Evolutionary conservation across 176 grass and related monocot genomes (phyloP), one percentile per base, ranked within the genome.

Genomic region (Thalia dealbata): DNA sequence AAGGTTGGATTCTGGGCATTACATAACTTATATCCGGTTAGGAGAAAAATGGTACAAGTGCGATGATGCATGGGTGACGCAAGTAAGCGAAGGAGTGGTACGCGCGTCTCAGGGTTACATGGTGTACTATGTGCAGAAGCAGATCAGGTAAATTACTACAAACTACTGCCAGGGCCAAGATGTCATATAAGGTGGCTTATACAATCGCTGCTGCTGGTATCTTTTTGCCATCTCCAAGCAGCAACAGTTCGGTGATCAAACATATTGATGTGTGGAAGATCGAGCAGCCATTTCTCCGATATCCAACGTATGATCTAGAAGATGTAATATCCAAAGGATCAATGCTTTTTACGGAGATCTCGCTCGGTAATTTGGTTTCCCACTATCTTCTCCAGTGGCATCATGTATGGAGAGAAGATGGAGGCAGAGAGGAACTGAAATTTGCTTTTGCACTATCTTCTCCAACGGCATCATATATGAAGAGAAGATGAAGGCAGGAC

Each of bases 101-200:
- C 67, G 77, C n/a, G 67, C 77, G 62, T 71, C 77, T 26, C 77
- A 79, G 50, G 67, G 35, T 44, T 79, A 79, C 55, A 70, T 79
- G 77, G 29, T 79, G 41, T 79, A 61, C 58, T 79, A 79, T 62
- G 67, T 79, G 38, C 77, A 79, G 77, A 79, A 79, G 52, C 51
- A 76, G 26, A 46, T 42, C 14, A 66, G 50, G 15, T 66, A 41
- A 61, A 72, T 29, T 14, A 29, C 2, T 41, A 6, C 54, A 58
- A 58, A 58, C 9, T 58, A n/a, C 54, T 58, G n/a, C 15, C 18
- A 58, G 54, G 19, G n/a, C 22, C 54, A 58, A 6, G 54, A 58
- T 58, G 54, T 58, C 6, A 18, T 55, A 5, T 1, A 55, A 55
- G 14, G 52, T 55, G 11, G 52, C 1, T 3, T n/a, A 55, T 0